Base-by-base conservation (phyloP, 108 stramenopile genomes). In the Cylindrotheca closterium region DNA sequence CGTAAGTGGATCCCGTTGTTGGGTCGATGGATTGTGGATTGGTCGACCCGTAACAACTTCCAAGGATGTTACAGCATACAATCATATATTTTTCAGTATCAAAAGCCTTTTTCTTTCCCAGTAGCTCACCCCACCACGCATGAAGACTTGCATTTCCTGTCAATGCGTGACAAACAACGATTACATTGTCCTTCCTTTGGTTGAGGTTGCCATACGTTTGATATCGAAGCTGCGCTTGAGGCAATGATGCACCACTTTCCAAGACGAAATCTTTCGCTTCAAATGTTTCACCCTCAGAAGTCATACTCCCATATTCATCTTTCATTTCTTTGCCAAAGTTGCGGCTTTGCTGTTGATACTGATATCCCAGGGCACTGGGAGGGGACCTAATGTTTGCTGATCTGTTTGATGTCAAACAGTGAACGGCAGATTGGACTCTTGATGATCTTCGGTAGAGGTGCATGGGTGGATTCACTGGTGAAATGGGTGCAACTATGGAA, bases 131-230 rank as follows among this genome's bases (percentile, higher is more conserved):
- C 97, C 97, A 98, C 97, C 97, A 98, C 0, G 79, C 67, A 53
- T 96, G 92, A 25, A 98, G 66, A n/a, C 77, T 77, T 29, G 95
- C 87, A 70, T 96, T 98, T 2, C 96, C 97, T 10, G 97, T 98
- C 1, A 98, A 68, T 12, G 96, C 97, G 70, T 98, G 97, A 79
- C 96, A 96, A 8, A 98, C 78, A 3, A 98, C 93, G 24, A 98
- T 30, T 1, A 91, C 96, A 65, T 98, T 98, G 75, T 91, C 87
- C 5, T 79, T 63, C 5, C 67, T 49, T 7, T 77, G 77, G 77
- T 95, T 96, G 31, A 98, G 52, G 18, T 65, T 59, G 7, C 97
- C 97, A 52, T 89, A 98, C 7, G 97, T 98, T 58, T 92, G 92
- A 65, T 98, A 98, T 21, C 89, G 79, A 50, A 95, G 61, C 52